A percentile compares a stretch with the other conserved stretches of the same genome.
Conservation (phyloP, 208 protist species). For the Trypanosoma theileri region DNA sequence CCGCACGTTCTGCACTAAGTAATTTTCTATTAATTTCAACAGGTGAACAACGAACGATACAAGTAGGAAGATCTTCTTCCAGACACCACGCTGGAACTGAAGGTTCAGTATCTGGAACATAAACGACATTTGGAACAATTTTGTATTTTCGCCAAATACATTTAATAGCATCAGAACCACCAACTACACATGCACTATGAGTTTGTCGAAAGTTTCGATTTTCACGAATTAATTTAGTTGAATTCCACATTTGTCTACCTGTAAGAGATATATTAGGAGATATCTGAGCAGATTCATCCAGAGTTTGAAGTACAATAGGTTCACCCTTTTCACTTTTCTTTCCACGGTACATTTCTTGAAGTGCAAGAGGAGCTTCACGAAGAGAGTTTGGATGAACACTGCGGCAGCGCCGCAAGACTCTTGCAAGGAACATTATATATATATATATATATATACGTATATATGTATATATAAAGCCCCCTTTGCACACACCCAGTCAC, state of each 20-base stretch:
- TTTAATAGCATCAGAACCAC: conserved; percentile 63
- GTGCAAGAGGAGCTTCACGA: conserved; percentile 5
- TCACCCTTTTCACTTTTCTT: conserved; percentile 12
- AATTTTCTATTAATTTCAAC: conserved; percentile 67
- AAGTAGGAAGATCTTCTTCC: conserved; percentile 55
- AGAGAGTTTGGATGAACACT: conserved; percentile 17
- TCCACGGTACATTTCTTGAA: neutral
- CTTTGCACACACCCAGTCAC: neutral
- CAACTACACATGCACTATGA: conserved; percentile 70
- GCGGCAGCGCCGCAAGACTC: conserved; percentile 9
- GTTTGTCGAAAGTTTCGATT: conserved; percentile 46
- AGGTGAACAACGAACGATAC: conserved; percentile 68
- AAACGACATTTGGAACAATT: conserved; percentile 73
- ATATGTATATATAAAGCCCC: too few species aligned
- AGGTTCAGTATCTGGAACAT: conserved; percentile 59
- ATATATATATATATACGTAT: too few species aligned
- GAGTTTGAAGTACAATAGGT: conserved; percentile 42
- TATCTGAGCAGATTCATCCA: conserved; percentile 34
- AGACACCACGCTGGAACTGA: conserved; percentile 67
- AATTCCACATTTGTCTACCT: conserved; percentile 65
- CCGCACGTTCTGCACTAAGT: conserved; percentile 75
- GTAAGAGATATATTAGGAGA: conserved; percentile 30
- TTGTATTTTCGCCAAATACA: conserved; percentile 75
- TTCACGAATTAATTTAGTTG: conserved; percentile 50
- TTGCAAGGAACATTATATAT: conserved; percentile 7